Percentiles rank a stretch among this genome's conserved stretches.
These are phyloP conservation scores for Fusarium sacchari DNA, from an alignment of 2,329 filamentous ascomycete species.

Conservation along the genomic window DNA sequence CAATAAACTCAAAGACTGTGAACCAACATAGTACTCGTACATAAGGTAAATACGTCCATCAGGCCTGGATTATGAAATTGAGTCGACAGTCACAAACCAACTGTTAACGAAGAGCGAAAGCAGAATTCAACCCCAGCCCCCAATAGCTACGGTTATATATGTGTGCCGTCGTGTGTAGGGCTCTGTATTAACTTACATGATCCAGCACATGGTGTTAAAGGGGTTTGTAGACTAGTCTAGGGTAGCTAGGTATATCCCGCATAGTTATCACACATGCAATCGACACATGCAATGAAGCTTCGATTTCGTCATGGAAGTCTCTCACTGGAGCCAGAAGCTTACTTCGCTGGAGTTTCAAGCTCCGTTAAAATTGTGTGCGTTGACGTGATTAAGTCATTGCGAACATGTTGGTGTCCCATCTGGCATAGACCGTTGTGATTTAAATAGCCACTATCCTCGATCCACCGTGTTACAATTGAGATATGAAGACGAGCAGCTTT, in stretches of 20 bases:
- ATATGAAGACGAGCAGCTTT: neutral
- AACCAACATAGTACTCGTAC: neutral
- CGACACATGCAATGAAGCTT: neutral
- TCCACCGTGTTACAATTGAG: constrained; percentile 3
- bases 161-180: neutral
- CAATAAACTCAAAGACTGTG: neutral
- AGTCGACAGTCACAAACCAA: neutral
- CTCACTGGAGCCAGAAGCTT: neutral
- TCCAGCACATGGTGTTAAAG: too few species aligned
- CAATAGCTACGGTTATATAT: neutral
- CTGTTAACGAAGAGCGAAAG: neutral
- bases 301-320: too few species aligned
- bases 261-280: neutral
- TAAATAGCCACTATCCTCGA: neutral
- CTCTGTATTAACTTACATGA: neutral
- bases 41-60: too few species aligned
- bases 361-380: neutral
- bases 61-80: neutral
- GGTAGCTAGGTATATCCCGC: neutral
- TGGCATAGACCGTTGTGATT: neutral
- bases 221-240: neutral
- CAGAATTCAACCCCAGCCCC: neutral
- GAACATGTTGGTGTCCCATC: too few species aligned
- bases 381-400: neutral
- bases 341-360: neutral